These are phyloP conservation scores for Populus alba DNA, from an alignment of 345 rosid species.

Conservation along the genomic window DNA sequence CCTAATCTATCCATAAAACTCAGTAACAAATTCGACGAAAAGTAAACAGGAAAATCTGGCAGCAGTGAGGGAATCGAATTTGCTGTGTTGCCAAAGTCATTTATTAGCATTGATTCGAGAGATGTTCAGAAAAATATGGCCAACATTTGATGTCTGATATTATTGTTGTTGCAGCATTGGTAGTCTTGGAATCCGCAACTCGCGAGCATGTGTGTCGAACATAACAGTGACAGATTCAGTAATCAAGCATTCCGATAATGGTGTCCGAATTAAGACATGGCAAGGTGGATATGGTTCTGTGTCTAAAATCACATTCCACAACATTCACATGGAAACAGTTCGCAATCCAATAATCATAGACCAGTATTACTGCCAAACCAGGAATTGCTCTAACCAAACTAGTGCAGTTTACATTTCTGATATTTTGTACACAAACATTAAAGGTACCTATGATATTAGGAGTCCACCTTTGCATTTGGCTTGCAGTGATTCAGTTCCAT, in stretches of 20 bases:
- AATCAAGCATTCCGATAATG: slow-evolving; percentile 29
- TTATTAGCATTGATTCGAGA: background rate
- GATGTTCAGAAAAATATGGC: background rate
- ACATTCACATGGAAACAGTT: slow-evolving; percentile 32
- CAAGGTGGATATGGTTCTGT: slow-evolving; percentile 39
- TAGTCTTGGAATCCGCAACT: slow-evolving; percentile 32
- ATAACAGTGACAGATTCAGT: slow-evolving; percentile 24
- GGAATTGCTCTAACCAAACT: slow-evolving; percentile 30
- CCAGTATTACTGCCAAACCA: slow-evolving; percentile 31
- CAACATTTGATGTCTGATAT: background rate
- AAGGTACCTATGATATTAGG: slow-evolving; percentile 34
- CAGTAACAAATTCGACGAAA: background rate
- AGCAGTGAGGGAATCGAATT: background rate
- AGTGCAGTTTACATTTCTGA: slow-evolving; percentile 30
- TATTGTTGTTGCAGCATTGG: slow-evolving; percentile 30
- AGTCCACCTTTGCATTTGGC: slow-evolving; percentile 48
- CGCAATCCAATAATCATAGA: slow-evolving; percentile 36
- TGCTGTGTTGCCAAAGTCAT: background rate
- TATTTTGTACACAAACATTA: slow-evolving; percentile 23
- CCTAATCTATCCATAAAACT: background rate
- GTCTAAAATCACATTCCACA: slow-evolving; percentile 21
- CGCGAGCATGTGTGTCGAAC: slow-evolving; percentile 36
- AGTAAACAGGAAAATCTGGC: background rate
- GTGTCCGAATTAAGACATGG: slow-evolving; percentile 42
- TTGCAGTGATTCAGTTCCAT: slow-evolving; percentile 40